Evolutionary conservation across 1,284 basidiomycete genomes (phyloP), one percentile per base, ranked within the genome.

Genomic region (Cutaneotrichosporon dermatis): DNA sequence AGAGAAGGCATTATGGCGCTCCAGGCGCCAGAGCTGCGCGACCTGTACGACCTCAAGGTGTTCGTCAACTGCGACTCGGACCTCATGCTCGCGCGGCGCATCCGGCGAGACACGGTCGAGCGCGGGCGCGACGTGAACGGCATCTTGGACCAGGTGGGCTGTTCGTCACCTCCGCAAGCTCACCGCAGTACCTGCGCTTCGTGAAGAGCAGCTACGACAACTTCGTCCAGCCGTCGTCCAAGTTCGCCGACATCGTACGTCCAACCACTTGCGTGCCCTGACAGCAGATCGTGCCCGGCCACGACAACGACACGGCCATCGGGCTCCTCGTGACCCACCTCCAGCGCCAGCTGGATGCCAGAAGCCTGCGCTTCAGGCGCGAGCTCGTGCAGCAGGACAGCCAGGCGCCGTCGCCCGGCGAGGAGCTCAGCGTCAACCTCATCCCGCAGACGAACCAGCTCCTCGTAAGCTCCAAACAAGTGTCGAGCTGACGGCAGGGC

Each of bases 191-290:
- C 70, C 82, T 95, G 40, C 87, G 91, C 50, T 95, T 88, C 71
- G 94, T 96, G 68, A 95, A 95, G 73, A 91, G 90, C 3, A 87
- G 91, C 8, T 96, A 89, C 69, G 95, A 99, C 75, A 90, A 92
- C 73, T 96, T 94, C 67, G 92, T 99, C n/a, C 84, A 86, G 50
- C 93, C 93, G 0, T 90, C 90, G 2, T 85, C 91, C 11, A 83
- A 86, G 43, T 83, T 88, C 73, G 93, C 94, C 4, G 92, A 98
- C 71, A 90, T 95, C 51, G 90, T 92, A 65, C 25, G 25, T 25
- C 25, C 25, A 25, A 25, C 25, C 25, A 25, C 37, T 35, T n/a
- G 0, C 37, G 49, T 25, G 15, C 25, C 12, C n/a, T 9, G 4
- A 57, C 15, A 10, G 3, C 66, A 95, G 92, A 93, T 96, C 64